phyloP scores from a whole-genome alignment of 495 filamentous ascomycete species.

The Cenococcum geophilum region DNA sequence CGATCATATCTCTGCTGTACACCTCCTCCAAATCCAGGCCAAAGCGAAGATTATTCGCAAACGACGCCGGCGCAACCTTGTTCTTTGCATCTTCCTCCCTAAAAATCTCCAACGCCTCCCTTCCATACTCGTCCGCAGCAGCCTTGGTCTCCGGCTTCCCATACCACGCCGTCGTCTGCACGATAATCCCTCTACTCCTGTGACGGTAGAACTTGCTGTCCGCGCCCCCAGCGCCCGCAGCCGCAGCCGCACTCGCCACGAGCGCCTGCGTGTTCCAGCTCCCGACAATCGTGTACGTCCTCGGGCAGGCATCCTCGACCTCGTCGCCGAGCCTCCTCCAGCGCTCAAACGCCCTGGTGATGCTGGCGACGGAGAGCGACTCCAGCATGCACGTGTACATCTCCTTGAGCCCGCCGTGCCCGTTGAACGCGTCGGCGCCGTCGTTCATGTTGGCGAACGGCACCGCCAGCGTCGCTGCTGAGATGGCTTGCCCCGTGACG shows the following conservation, averaged over 20 bases:
- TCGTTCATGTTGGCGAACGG: constrained; percentile 8
- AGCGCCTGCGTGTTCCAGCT: constrained; percentile 6
- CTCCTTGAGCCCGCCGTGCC: constrained; percentile 20
- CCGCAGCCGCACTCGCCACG: background rate
- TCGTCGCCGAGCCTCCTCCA: constrained; percentile 3
- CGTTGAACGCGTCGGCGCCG: constrained; percentile 5
- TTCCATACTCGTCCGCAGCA: constrained; percentile 13
- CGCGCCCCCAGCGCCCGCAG: background rate
- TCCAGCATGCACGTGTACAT: background rate
- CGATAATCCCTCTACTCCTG: constrained; percentile 13
- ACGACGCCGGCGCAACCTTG: background rate
- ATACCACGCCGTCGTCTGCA: constrained; percentile 19
- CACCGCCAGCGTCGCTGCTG: background rate
- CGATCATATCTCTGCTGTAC: constrained; percentile 9
- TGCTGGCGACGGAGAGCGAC: background rate
- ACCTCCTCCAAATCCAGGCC: constrained; percentile 13
- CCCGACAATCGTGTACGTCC: constrained; percentile 9
- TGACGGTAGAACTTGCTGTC: constrained; percentile 4
- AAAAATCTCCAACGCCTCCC: background rate
- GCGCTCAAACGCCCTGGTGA: constrained; percentile 5
- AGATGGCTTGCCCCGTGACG: background rate
- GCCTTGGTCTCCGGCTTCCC: background rate
- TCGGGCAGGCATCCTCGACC: background rate
- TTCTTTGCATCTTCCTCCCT: constrained; percentile 10
- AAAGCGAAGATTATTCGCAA: constrained; percentile 16